Evolutionary conservation across 192 early-diverging fungal genomes (phyloP).

Genomic region (Gigaspora rosea): DNA sequence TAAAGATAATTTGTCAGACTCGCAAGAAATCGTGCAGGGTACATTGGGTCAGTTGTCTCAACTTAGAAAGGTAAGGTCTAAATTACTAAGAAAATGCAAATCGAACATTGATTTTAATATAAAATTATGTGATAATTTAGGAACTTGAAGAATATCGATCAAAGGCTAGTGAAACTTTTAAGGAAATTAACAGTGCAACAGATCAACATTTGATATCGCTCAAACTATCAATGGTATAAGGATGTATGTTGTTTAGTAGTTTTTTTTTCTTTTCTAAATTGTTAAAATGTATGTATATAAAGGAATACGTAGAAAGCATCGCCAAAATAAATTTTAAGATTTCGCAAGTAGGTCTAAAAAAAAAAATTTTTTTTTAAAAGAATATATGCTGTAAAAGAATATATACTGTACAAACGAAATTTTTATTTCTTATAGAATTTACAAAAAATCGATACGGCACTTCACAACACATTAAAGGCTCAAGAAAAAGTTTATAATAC

Average conservation of each 20-base stretch:
- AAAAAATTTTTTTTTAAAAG: neutral
- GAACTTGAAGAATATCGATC: neutral
- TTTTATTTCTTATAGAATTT: neutral
- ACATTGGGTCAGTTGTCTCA: neutral
- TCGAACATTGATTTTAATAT: too few relatives aligned
- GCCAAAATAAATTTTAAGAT: neutral
- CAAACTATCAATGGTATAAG: neutral
- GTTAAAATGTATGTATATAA: neutral
- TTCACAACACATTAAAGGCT: neutral
- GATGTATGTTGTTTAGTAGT: neutral
- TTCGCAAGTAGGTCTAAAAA: neutral
- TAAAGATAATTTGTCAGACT: constrained; percentile 15
- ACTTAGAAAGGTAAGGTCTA: neutral
- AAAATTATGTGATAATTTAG: neutral
- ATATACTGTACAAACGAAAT: too few relatives aligned
- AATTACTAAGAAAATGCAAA: too few relatives aligned
- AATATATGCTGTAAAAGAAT: neutral
- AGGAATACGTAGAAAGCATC: neutral
- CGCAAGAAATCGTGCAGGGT: neutral
- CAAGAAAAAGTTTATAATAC: constrained; percentile 6
- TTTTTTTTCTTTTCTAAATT: neutral
- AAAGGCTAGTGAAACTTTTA: neutral
- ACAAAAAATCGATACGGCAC: neutral
- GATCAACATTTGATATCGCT: neutral
- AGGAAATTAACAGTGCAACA: neutral